Conservation (phyloP, 192 early-diverging fungal species). For the Chytriomyces sp. region DNA sequence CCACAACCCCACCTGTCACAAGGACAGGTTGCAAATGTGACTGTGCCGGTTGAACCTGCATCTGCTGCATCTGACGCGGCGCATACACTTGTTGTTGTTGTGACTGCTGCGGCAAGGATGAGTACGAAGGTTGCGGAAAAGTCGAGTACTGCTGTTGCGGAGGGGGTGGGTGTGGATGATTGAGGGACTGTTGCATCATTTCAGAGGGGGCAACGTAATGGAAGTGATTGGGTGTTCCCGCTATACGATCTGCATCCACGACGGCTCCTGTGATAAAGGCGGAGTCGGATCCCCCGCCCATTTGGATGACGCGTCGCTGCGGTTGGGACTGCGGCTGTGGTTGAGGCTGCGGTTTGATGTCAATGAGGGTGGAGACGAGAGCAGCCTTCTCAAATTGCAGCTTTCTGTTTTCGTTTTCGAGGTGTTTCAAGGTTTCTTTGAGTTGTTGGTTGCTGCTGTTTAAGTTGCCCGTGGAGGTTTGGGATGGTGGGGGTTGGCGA, state of each 20-base stretch:
- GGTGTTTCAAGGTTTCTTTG: constrained; percentile 1
- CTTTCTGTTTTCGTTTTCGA: constrained; percentile 3
- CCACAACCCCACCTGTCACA: background rate
- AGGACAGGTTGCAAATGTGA: background rate
- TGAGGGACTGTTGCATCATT: too few species aligned
- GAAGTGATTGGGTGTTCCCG: too few species aligned
- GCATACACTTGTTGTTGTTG: background rate
- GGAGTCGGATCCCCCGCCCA: background rate
- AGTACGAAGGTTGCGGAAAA: background rate
- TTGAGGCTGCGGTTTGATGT: constrained; percentile 2
- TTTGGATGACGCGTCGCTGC: background rate
- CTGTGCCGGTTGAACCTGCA: background rate
- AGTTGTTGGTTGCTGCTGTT: background rate
- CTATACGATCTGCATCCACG: too few species aligned
- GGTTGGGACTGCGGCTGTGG: background rate
- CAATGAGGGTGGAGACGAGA: constrained; percentile 12
- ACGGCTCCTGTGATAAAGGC: background rate
- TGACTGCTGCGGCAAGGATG: background rate
- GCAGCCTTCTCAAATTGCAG: constrained; percentile 23
- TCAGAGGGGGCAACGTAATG: background rate
- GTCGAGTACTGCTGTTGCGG: background rate
- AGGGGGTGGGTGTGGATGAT: too few species aligned
- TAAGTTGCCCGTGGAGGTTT: background rate
- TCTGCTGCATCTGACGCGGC: background rate
- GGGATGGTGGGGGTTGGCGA: background rate